Evolutionary conservation across 2,329 filamentous ascomycete species (phyloP).

Genomic region (Trichoderma sp.): DNA sequence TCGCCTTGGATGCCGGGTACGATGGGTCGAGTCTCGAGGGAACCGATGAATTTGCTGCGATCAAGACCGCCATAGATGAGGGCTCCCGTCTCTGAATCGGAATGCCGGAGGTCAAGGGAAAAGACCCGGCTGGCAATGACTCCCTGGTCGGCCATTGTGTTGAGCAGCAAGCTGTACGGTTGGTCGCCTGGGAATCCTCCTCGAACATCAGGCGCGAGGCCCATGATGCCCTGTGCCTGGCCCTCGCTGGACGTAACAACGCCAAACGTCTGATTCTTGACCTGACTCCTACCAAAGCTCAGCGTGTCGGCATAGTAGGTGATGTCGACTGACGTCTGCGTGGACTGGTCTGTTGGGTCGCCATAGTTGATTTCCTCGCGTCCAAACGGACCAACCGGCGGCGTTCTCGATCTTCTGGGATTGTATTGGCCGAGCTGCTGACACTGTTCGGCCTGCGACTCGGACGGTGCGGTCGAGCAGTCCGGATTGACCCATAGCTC

Average conservation of each 20-base stretch:
- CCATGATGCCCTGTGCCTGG: constrained; percentile 52
- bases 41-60: constrained; percentile 49
- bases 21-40: constrained; percentile 43
- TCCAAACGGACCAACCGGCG: constrained; percentile 38
- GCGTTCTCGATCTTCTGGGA: constrained; percentile 39
- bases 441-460: constrained; percentile 39
- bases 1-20: constrained; percentile 37
- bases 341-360: constrained; percentile 36
- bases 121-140: constrained; percentile 51
- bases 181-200: constrained; percentile 36
- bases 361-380: constrained; percentile 40
- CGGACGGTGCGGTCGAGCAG: constrained; percentile 40
- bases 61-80: constrained; percentile 55
- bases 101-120: constrained; percentile 48
- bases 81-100: constrained; percentile 43
- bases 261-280: constrained; percentile 50
- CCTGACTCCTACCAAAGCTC: constrained; percentile 41
- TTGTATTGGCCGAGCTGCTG: constrained; percentile 43
- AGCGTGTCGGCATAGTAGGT: constrained; percentile 47
- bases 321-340: constrained; percentile 40
- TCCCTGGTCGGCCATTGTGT: constrained; percentile 46
- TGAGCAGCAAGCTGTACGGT: constrained; percentile 54
- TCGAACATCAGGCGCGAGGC: constrained; percentile 43
- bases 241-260: constrained; percentile 44
- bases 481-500: constrained; percentile 55